Percentiles rank a stretch among this genome's conserved stretches.
These are phyloP conservation scores for Lecanosticta acicola DNA, from an alignment of 2,329 filamentous ascomycete genomes.

Conservation along the genomic window DNA sequence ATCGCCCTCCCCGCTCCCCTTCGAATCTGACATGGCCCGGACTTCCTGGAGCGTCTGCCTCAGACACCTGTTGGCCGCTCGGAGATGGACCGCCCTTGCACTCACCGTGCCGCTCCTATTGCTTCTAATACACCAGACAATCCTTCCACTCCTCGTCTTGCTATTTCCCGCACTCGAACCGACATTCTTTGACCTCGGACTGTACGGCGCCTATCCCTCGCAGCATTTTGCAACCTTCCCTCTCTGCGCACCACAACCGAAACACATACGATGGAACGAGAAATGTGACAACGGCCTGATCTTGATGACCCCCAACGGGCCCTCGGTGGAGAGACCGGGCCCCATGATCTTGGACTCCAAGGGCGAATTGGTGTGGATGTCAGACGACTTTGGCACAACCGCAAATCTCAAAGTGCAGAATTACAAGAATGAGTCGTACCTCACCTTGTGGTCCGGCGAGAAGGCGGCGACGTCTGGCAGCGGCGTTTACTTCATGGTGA, in stretches of 20 bases:
- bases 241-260: conserved; percentile 24
- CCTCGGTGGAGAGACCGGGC: conserved; percentile 26
- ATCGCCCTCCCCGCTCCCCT: background rate
- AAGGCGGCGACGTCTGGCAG: conserved; percentile 31
- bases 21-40: background rate
- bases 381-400: conserved; percentile 27
- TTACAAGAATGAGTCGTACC: conserved; percentile 33
- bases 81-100: conserved; percentile 8
- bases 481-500: conserved; percentile 33
- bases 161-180: conserved; percentile 25
- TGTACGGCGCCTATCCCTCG: conserved; percentile 29
- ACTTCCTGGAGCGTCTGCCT: background rate
- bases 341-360: conserved; percentile 34
- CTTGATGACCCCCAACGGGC: conserved; percentile 29
- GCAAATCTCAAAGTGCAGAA: conserved; percentile 33
- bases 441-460: conserved; percentile 39
- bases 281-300: conserved; percentile 28
- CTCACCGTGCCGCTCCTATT: conserved; percentile 12
- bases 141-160: conserved; percentile 29
- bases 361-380: conserved; percentile 33
- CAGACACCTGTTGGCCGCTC: conserved; percentile 9
- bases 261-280: conserved; percentile 28
- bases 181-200: conserved; percentile 30
- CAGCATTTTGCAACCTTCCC: conserved; percentile 27
- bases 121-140: conserved; percentile 22